phyloP scores from a whole-genome alignment of 1,139 yeast genomes.

The Candida tropicalis region DNA sequence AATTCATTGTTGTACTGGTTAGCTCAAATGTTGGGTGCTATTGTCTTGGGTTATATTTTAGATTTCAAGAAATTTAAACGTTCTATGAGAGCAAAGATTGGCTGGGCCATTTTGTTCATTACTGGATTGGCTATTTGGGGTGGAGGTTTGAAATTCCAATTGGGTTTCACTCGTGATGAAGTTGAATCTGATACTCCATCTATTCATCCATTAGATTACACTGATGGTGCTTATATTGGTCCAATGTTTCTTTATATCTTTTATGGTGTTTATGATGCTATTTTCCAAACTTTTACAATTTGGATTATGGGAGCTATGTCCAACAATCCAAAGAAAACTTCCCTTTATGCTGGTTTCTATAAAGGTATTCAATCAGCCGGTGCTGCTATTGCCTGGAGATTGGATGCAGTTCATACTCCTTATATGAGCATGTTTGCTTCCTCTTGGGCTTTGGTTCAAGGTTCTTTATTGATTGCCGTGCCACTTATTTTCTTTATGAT shows the following conservation, averaged over 20 bases:
- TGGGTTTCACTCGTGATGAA: constrained; percentile 44
- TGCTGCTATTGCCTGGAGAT: constrained; percentile 63
- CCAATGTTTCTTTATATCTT: constrained; percentile 64
- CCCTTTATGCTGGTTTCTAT: constrained; percentile 63
- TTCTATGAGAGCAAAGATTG: constrained; percentile 48
- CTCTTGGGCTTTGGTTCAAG: constrained; percentile 59
- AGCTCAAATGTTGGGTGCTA: constrained; percentile 61
- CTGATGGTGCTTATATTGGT: constrained; percentile 50
- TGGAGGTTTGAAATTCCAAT: constrained; percentile 59
- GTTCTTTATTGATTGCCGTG: constrained; percentile 45
- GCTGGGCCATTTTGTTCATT: constrained; percentile 45
- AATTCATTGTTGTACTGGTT: constrained; percentile 64
- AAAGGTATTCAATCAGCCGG: constrained; percentile 68
- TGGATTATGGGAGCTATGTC: constrained; percentile 63
- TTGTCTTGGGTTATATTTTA: constrained; percentile 47
- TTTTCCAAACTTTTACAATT: constrained; percentile 58
- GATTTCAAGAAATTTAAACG: constrained; percentile 48
- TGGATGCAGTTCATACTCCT: constrained; percentile 48
- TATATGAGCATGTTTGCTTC: constrained; percentile 52
- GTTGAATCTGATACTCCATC: constrained; percentile 22
- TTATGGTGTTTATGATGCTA: constrained; percentile 60
- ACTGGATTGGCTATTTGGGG: constrained; percentile 59
- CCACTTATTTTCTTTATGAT: constrained; percentile 45
- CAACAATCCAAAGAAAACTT: constrained; percentile 57
- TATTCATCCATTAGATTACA: constrained; percentile 44